Evolutionary conservation across 2,329 filamentous ascomycete genomes (phyloP).

Genomic region (Phaeosphaeria sp.): DNA sequence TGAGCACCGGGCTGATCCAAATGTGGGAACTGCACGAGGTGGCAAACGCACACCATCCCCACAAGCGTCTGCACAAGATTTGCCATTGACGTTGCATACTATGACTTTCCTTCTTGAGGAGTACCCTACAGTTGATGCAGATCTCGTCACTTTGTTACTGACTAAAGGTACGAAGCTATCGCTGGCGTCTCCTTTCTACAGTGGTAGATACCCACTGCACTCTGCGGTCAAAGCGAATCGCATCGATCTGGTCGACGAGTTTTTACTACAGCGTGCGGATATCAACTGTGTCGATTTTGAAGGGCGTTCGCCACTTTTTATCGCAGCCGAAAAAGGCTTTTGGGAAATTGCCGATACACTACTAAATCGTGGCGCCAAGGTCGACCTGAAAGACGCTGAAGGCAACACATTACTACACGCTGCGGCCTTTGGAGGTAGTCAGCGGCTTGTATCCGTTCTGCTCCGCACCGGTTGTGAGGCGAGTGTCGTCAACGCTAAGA

Average conservation of each 20-base stretch:
- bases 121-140: constrained; percentile 25
- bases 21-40: constrained; percentile 20
- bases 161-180: constrained; percentile 26
- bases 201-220: constrained; percentile 34
- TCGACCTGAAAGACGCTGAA: constrained; percentile 19
- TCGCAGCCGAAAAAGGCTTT: constrained; percentile 26
- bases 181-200: constrained; percentile 28
- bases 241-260: constrained; percentile 30
- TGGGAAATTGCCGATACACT: constrained; percentile 29
- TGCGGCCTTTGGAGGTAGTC: constrained; percentile 23
- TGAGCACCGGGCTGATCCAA: constrained; percentile 24
- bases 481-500: constrained; percentile 19
- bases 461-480: constrained; percentile 29
- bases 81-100: constrained; percentile 22
- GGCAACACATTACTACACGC: constrained; percentile 31
- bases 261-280: constrained; percentile 25
- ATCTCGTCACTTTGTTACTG: constrained; percentile 29
- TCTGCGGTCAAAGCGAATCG: constrained; percentile 33
- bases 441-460: constrained; percentile 17
- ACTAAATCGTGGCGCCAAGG: constrained; percentile 23
- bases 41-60: constrained; percentile 15
- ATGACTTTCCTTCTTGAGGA: constrained; percentile 35
- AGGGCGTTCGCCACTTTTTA: constrained; percentile 28
- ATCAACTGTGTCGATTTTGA: constrained; percentile 22
- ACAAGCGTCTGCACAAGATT: constrained; percentile 8